A percentile compares a stretch with the other conserved stretches of the same genome.
phyloP scores from a whole-genome alignment of 1,139 yeast species.

The Diutina scorzettiae region DNA sequence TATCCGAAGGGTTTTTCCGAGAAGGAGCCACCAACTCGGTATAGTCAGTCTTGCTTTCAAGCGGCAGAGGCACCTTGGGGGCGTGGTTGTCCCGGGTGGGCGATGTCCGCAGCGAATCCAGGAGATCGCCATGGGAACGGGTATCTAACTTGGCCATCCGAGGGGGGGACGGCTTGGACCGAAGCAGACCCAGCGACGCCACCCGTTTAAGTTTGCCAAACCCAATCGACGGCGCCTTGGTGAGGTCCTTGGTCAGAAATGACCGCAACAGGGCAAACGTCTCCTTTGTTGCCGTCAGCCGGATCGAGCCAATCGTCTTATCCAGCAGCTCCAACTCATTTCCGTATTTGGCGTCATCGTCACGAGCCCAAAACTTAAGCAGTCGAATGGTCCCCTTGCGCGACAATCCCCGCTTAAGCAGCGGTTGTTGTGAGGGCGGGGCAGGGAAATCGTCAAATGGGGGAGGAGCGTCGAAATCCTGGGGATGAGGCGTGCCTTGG shows the following conservation, averaged over 20 bases:
- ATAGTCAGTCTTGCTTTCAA: background rate
- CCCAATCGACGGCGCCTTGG: background rate
- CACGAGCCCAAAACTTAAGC: background rate
- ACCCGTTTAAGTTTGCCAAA: conserved; percentile 4
- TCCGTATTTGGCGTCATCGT: background rate
- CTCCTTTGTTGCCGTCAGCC: background rate
- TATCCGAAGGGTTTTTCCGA: background rate
- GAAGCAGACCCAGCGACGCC: background rate
- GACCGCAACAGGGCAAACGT: conserved; percentile 1
- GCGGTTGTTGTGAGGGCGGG: background rate
- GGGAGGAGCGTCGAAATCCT: background rate
- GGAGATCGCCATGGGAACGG: conserved; percentile 3
- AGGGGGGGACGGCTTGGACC: background rate
- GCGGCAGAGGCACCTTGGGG: conserved; percentile 4
- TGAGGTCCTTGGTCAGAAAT: background rate
- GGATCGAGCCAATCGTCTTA: background rate
- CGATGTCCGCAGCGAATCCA: background rate
- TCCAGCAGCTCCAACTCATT: background rate
- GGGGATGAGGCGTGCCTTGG: background rate
- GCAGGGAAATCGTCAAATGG: no score
- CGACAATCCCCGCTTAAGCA: conserved; percentile 1
- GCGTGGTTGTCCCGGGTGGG: background rate
- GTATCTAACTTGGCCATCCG: conserved; percentile 1
- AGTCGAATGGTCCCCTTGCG: conserved; percentile 3
- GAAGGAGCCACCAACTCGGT: background rate